These are phyloP conservation scores for Aspergillus caelatus DNA, from an alignment of 2,329 filamentous ascomycete species.

Conservation along the genomic window DNA sequence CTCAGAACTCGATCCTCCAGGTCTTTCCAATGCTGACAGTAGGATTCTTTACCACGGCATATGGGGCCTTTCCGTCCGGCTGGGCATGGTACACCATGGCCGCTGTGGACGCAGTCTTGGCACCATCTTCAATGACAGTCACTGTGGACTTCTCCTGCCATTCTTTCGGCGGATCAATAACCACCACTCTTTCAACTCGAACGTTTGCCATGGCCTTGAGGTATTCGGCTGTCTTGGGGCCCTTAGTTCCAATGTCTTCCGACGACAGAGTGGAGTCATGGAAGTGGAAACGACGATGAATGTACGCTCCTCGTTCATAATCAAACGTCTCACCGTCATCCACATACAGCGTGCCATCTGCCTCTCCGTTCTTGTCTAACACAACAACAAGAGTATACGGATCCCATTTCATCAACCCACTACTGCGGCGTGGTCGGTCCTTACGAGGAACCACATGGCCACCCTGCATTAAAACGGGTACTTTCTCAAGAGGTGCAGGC, in stretches of 20 bases:
- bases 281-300: slow-evolving; percentile 79
- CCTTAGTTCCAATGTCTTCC: slow-evolving; percentile 64
- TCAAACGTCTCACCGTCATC: slow-evolving; percentile 96
- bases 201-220: slow-evolving; percentile 78
- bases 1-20: slow-evolving; percentile 64
- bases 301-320: slow-evolving; percentile 80
- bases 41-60: slow-evolving; percentile 66
- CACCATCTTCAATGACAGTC: slow-evolving; percentile 50
- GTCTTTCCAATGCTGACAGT: slow-evolving; percentile 63
- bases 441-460: slow-evolving; percentile 90
- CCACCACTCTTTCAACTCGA: slow-evolving; percentile 77
- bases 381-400: slow-evolving; percentile 89
- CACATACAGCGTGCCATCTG: slow-evolving; percentile 81
- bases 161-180: slow-evolving; percentile 74
- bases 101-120: slow-evolving; percentile 49
- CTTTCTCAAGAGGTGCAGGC: slow-evolving; percentile 77
- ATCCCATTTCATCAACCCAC: slow-evolving; percentile 87
- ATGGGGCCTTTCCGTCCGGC: slow-evolving; percentile 59
- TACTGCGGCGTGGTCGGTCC: slow-evolving; percentile 82
- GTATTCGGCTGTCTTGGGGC: slow-evolving; percentile 70
- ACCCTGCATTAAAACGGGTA: slow-evolving; percentile 88
- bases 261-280: slow-evolving; percentile 64
- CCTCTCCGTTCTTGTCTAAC: slow-evolving; percentile 68
- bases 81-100: slow-evolving; percentile 60
- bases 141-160: slow-evolving; percentile 70